Evolutionary conservation across 345 rosid species (phyloP).

Genomic region (Anacardium occidentale): DNA sequence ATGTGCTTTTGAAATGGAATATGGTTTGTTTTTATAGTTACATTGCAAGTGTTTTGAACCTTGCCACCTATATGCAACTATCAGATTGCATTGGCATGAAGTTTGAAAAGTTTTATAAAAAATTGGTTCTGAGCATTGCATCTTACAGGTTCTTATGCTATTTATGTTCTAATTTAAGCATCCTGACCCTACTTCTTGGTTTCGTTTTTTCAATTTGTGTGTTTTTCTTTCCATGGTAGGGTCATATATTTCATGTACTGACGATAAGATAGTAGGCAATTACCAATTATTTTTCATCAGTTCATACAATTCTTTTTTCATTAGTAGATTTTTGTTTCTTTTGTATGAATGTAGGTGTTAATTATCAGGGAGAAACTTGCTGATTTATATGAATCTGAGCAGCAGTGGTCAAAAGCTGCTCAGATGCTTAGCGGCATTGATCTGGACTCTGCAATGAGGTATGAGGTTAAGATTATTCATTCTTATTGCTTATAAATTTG

Average conservation of each 20-base stretch:
- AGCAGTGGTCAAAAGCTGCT: constrained; percentile 95
- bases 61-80: no score
- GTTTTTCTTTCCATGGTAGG: background rate
- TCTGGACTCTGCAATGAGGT: constrained; percentile 97
- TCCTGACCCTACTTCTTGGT: background rate
- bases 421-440: constrained; percentile 99
- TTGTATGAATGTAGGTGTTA: constrained; percentile 51
- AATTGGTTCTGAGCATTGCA: background rate
- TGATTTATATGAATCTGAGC: constrained; percentile 83
- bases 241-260: background rate
- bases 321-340: background rate
- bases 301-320: background rate
- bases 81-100: no score
- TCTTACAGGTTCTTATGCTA: no score
- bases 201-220: background rate
- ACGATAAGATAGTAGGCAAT: background rate
- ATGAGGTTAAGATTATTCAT: constrained; percentile 22
- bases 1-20: no score
- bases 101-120: background rate
- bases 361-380: constrained; percentile 96
- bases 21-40: background rate
- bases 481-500: background rate
- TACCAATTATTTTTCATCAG: background rate
- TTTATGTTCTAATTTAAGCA: background rate
- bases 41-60: background rate